phyloP scores from a whole-genome alignment of 2,329 filamentous ascomycete genomes.

The Tolypocladium album region DNA sequence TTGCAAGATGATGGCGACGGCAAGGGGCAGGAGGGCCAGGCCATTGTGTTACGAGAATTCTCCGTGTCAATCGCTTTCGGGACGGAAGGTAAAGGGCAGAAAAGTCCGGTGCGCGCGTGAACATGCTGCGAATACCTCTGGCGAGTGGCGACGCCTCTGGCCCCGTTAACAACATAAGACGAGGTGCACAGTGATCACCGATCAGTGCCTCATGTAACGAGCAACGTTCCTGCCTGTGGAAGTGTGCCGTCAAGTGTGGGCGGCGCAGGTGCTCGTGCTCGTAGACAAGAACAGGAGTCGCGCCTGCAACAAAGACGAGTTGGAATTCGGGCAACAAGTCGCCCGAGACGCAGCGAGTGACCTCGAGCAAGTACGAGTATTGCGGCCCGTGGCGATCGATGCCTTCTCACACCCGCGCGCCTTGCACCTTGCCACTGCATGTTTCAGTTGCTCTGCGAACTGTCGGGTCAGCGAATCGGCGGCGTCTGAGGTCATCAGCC shows the following conservation, averaged over 20 bases:
- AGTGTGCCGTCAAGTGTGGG: neutral
- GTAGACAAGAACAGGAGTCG: neutral
- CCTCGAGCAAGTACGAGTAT: neutral
- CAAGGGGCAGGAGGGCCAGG: neutral
- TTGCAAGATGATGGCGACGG: neutral
- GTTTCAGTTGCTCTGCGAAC: neutral
- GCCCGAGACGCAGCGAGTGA: neutral
- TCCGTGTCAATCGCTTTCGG: too few species aligned
- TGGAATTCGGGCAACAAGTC: neutral
- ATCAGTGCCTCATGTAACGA: neutral
- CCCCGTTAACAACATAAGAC: neutral
- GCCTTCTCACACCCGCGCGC: neutral
- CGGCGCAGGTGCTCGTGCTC: too few species aligned
- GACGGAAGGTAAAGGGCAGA: too few species aligned
- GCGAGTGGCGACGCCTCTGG: neutral
- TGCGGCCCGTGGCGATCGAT: neutral
- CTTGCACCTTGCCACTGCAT: neutral
- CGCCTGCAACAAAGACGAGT: neutral
- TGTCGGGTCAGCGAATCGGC: neutral
- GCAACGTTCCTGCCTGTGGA: neutral
- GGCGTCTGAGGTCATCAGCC: neutral
- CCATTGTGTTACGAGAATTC: too few species aligned
- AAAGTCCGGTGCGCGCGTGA: too few species aligned
- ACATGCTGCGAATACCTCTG: neutral
- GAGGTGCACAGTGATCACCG: neutral